Conservation (phyloP, 192 early-diverging fungal species). For the Podila epigama region DNA sequence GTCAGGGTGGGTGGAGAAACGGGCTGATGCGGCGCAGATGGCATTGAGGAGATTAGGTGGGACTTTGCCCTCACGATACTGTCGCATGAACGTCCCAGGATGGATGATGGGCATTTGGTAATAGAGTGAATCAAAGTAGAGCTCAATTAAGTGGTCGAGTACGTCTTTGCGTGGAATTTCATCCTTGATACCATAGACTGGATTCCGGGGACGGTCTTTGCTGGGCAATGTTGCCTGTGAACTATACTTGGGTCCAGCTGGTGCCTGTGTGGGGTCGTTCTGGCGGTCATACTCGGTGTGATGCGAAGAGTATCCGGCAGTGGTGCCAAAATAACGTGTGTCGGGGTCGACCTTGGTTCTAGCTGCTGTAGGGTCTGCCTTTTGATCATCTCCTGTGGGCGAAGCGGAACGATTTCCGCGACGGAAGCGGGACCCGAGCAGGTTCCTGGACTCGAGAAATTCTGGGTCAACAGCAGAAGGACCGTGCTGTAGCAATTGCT, state of each 20-base stretch:
- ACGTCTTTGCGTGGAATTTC: conserved; percentile 52
- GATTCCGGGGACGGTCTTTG: conserved; percentile 23
- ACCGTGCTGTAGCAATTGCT: conserved; percentile 65
- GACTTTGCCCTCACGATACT: conserved; percentile 51
- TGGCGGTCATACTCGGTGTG: conserved; percentile 32
- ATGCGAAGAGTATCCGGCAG: conserved; percentile 22
- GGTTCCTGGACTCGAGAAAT: conserved; percentile 25
- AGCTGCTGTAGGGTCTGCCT: neutral
- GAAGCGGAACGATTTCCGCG: conserved; percentile 11
- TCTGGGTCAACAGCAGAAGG: conserved; percentile 33
- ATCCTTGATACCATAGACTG: conserved; percentile 44
- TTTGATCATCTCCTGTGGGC: conserved; percentile 10
- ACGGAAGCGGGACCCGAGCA: conserved; percentile 22
- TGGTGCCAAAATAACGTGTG: conserved; percentile 40
- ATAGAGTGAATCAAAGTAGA: conserved; percentile 58
- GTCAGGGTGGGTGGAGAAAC: conserved; percentile 57
- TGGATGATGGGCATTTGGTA: conserved; percentile 58
- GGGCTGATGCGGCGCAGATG: conserved; percentile 55
- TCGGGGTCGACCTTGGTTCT: conserved; percentile 17
- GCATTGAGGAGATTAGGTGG: conserved; percentile 54
- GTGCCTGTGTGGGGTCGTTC: neutral
- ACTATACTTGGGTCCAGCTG: conserved; percentile 18
- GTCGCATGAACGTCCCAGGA: conserved; percentile 51
- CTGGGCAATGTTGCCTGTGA: conserved; percentile 10
- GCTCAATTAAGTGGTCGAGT: conserved; percentile 55